A percentile compares a stretch with the other conserved stretches of the same genome.
phyloP scores from a whole-genome alignment of 306 rosid species.

The Lathyrus tuberosus region DNA sequence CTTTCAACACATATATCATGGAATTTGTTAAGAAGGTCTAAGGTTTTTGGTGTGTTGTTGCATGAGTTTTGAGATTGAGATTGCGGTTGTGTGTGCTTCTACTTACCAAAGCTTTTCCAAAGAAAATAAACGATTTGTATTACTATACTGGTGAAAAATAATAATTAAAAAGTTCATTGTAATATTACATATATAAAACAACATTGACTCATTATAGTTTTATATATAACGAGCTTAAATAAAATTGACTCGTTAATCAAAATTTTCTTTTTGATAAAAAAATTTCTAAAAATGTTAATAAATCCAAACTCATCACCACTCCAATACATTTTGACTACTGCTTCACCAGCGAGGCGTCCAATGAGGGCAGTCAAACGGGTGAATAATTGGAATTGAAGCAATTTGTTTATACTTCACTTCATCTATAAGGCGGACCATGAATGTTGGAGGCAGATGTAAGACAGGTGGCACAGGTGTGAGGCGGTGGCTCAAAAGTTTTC shows the following conservation, averaged over 20 bases:
- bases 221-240: neutral
- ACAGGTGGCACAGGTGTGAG: too few relatives aligned
- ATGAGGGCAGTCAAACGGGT: too few relatives aligned
- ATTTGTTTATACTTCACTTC: too few relatives aligned
- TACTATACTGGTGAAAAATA: conserved; percentile 24
- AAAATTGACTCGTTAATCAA: neutral
- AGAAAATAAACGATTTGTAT: conserved; percentile 17
- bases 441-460: too few relatives aligned
- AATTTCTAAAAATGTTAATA: neutral
- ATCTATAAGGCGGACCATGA: too few relatives aligned
- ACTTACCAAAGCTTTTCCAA: conserved; percentile 3
- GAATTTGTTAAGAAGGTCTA: conserved; percentile 72
- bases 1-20: conserved; percentile 77
- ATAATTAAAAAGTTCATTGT: conserved; percentile 24
- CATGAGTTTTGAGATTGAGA: conserved; percentile 32
- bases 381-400: too few relatives aligned
- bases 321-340: too few relatives aligned
- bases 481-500: too few relatives aligned
- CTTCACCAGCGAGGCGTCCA: too few relatives aligned
- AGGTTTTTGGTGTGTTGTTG: conserved; percentile 22
- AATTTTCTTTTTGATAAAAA: neutral
- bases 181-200: conserved; percentile 34
- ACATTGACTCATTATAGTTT: conserved; percentile 8
- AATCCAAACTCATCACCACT: too few relatives aligned
- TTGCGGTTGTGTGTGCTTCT: conserved; percentile 4